phyloP scores from a whole-genome alignment of 148 eudicot genomes.

The Persicaria tinctoria region DNA sequence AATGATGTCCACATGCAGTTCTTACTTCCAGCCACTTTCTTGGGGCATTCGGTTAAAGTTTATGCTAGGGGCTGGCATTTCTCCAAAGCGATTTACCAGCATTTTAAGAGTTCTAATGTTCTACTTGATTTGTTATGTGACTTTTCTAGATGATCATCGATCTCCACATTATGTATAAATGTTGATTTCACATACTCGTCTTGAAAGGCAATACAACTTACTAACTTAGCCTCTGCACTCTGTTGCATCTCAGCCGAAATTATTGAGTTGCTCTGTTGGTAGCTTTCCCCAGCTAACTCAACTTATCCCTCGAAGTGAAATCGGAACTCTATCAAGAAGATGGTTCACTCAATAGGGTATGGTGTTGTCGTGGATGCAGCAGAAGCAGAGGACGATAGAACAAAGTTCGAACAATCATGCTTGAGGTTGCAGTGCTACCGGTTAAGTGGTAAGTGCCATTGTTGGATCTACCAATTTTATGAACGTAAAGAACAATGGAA shows the following conservation, averaged over 20 bases:
- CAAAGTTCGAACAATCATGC: no score
- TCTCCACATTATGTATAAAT: background rate
- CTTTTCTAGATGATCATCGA: background rate
- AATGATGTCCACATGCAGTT: conserved; percentile 47
- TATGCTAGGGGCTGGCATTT: conserved; percentile 76
- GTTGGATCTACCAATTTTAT: no score
- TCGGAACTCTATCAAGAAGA: no score
- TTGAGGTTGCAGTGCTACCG: no score
- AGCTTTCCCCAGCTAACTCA: no score
- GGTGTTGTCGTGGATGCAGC: no score
- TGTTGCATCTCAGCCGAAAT: conserved; percentile 59
- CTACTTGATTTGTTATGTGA: conserved; percentile 66
- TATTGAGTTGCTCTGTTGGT: background rate
- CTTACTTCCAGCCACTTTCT: conserved; percentile 89
- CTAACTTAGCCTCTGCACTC: conserved; percentile 54
- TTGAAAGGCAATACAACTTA: conserved; percentile 66
- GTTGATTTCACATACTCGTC: conserved; percentile 17
- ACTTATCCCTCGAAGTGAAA: no score
- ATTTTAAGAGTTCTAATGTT: conserved; percentile 81
- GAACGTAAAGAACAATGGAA: no score
- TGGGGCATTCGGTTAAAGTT: conserved; percentile 62
- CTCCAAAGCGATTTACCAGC: conserved; percentile 88
- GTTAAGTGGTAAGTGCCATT: no score
- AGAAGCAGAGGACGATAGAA: no score
- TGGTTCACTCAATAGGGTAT: no score